Evolutionary conservation across 2,329 filamentous ascomycete genomes (phyloP), one percentile per base, ranked within the genome.

Genomic region (Hysterium pulicare): DNA sequence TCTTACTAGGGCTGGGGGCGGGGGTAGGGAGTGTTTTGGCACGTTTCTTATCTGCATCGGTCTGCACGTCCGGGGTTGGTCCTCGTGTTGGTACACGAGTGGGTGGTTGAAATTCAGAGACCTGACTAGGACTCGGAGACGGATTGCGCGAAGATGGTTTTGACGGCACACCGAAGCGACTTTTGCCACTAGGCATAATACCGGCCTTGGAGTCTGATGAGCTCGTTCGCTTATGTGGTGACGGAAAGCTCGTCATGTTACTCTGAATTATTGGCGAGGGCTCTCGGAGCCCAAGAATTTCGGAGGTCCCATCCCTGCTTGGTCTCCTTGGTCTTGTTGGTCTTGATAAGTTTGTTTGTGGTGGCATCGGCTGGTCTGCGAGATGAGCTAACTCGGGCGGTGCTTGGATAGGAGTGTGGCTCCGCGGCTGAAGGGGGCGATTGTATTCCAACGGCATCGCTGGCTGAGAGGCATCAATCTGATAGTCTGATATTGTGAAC

Each of bases 311-410:
- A 41, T 73, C 71, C 51, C 72, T 59, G 44, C 69, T 75, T 3
- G 73, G 73, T 38, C 72, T 55, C 5, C 59, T 60, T 15, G 61
- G 71, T 59, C 71, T 73, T n/a, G n/a, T n/a, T n/a, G n/a, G n/a
- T n/a, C n/a, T n/a, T n/a, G n/a, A n/a, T n/a, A n/a, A n/a, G n/a
- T n/a, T n/a, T n/a, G n/a, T n/a, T n/a, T n/a, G n/a, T n/a, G n/a
- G n/a, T n/a, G 52, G 8, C 71, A 62, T 15, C 78, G 76, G 75
- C 79, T 67, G 58, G 78, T 87, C 72, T 72, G 86, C 56, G 77
- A 86, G 51, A 82, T 83, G 66, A 17, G 64, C 65, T 19, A 68
- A 52, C 47, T 68, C 65, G 5, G 65, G 66, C 16, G 65, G 62
- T 26, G 62, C 58, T 39, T 67, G 63, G 4, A 45, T 35, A 13